Evolutionary conservation across 2,329 filamentous ascomycete species (phyloP).

Genomic region (Aureobasidium lini): DNA sequence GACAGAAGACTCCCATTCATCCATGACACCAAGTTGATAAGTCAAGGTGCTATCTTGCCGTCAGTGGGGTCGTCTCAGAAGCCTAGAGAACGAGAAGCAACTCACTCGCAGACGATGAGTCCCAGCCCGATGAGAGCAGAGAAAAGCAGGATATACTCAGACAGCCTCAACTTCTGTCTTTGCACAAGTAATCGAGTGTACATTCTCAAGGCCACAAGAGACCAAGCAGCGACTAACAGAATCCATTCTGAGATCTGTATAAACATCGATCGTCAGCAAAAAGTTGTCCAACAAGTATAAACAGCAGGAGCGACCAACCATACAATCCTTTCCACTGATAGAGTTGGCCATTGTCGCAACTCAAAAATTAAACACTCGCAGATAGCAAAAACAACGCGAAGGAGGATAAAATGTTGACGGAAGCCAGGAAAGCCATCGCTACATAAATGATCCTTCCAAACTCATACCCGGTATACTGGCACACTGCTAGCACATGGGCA

Average conservation of each 20-base stretch:
- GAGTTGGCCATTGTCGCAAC: constrained; percentile 9
- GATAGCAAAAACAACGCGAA: background rate
- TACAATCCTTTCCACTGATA: constrained; percentile 15
- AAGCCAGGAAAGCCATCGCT: background rate
- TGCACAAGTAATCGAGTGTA: constrained; percentile 28
- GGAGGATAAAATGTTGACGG: no score
- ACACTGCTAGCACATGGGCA: no score
- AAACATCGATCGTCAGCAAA: no score
- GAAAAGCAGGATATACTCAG: constrained; percentile 25
- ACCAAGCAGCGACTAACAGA: constrained; percentile 19
- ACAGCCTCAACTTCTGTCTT: constrained; percentile 25
- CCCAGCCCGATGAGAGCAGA: constrained; percentile 27
- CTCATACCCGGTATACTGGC: background rate
- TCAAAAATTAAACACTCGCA: no score
- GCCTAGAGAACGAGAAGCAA: background rate
- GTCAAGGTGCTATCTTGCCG: constrained; percentile 22
- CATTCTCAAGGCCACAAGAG: constrained; percentile 26
- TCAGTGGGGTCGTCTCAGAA: background rate
- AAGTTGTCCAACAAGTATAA: no score
- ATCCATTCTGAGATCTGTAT: constrained; percentile 22
- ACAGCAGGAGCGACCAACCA: constrained; percentile 8
- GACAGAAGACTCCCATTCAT: constrained; percentile 26
- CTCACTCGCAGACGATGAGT: constrained; percentile 29
- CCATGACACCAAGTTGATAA: constrained; percentile 27
- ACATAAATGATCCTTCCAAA: background rate